Percentiles rank a stretch among this genome's conserved stretches.
Evolutionary conservation across 1,284 basidiomycete genomes (phyloP).

Genomic region (Apiotrichum laibachii): DNA sequence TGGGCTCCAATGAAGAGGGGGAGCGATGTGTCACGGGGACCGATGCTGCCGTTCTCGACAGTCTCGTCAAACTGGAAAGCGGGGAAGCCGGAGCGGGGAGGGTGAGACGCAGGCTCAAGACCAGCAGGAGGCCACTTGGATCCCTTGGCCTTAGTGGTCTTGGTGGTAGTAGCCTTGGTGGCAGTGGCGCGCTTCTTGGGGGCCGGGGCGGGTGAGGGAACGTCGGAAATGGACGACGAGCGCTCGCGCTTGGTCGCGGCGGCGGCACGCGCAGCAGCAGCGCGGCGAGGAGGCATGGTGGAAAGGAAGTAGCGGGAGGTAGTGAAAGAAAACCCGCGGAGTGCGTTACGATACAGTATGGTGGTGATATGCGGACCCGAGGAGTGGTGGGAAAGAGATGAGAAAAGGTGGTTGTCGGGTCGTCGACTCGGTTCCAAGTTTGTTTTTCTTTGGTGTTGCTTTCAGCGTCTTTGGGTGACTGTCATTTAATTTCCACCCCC

Average conservation of each 20-base stretch:
- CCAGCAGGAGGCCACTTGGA: slow-evolving; percentile 40
- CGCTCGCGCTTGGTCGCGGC: slow-evolving; percentile 11
- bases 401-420: neutral
- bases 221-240: slow-evolving; percentile 15
- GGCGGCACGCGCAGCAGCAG: neutral
- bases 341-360: neutral
- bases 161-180: neutral
- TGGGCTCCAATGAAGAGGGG: slow-evolving; percentile 65
- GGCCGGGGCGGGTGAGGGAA: neutral
- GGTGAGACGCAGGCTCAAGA: slow-evolving; percentile 41
- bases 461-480: neutral
- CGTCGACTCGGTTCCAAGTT: neutral
- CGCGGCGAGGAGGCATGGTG: slow-evolving; percentile 7
- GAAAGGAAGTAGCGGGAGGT: neutral
- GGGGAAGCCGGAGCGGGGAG: slow-evolving; percentile 39
- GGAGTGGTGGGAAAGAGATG: neutral
- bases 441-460: neutral
- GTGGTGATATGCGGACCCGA: neutral
- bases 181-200: slow-evolving; percentile 5
- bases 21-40: slow-evolving; percentile 14
- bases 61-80: slow-evolving; percentile 24
- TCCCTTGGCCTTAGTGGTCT: slow-evolving; percentile 11
- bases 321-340: neutral
- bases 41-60: slow-evolving; percentile 25
- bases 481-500: neutral